Percentiles rank a stretch among this genome's conserved stretches.
phyloP scores from a whole-genome alignment of 2,329 filamentous ascomycete genomes.

The Chaetomiaceae sp. region DNA sequence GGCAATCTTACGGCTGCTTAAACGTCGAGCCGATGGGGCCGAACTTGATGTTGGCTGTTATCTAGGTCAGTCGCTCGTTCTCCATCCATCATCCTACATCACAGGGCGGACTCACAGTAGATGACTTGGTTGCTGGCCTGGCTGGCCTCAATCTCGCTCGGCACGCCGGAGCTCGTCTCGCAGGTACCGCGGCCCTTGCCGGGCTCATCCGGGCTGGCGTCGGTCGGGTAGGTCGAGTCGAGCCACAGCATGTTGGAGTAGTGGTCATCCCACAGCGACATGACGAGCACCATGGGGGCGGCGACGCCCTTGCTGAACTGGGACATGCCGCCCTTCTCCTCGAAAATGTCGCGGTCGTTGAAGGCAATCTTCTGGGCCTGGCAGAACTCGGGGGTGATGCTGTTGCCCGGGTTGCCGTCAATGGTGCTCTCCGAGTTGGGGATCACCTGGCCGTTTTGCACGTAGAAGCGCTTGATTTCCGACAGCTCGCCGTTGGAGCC shows the following conservation, averaged over 20 bases:
- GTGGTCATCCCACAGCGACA: slow-evolving; percentile 61
- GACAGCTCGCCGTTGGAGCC: slow-evolving; percentile 47
- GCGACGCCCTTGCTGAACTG: slow-evolving; percentile 47
- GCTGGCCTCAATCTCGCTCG: slow-evolving; percentile 44
- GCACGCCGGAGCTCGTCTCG: slow-evolving; percentile 47
- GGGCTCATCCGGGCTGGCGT: slow-evolving; percentile 35
- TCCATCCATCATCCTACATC: slow-evolving; percentile 35
- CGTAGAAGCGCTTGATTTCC: slow-evolving; percentile 61
- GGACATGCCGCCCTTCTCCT: slow-evolving; percentile 51
- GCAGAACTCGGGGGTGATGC: slow-evolving; percentile 57
- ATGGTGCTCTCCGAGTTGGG: slow-evolving; percentile 45
- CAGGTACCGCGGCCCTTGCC: slow-evolving; percentile 54
- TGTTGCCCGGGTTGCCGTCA: slow-evolving; percentile 38
- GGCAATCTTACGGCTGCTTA: slow-evolving; percentile 6
- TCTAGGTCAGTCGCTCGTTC: no score
- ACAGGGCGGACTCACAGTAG: slow-evolving; percentile 35
- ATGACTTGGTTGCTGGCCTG: slow-evolving; percentile 44
- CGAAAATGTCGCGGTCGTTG: slow-evolving; percentile 51
- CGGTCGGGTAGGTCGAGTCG: slow-evolving; percentile 60
- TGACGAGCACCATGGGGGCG: slow-evolving; percentile 44
- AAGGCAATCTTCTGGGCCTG: slow-evolving; percentile 53
- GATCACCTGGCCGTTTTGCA: slow-evolving; percentile 58
- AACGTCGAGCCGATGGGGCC: slow-evolving; percentile 54
- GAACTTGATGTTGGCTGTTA: slow-evolving; percentile 51
- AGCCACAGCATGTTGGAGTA: slow-evolving; percentile 69